phyloP scores from a whole-genome alignment of 2,329 filamentous ascomycete species.

The Claviceps africana region DNA sequence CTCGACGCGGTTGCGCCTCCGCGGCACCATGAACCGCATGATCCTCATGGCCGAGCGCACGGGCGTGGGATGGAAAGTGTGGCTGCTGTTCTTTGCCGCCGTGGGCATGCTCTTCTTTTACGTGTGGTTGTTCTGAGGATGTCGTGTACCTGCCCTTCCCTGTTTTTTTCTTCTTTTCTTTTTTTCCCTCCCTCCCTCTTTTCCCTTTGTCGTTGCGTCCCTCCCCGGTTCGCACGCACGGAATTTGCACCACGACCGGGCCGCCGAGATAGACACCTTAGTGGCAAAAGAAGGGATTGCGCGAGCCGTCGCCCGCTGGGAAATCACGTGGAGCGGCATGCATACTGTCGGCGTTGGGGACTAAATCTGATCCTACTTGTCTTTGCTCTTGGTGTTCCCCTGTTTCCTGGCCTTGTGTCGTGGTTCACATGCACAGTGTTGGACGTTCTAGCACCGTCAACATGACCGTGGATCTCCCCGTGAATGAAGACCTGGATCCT shows the following conservation, averaged over 20 bases:
- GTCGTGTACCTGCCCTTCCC: too few relatives aligned
- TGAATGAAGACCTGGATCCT: too few relatives aligned
- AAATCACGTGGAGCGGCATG: background rate
- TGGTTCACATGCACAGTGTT: background rate
- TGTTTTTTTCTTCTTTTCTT: background rate
- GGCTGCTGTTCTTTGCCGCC: constrained; percentile 76
- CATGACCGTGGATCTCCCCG: too few relatives aligned
- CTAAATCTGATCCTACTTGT: background rate
- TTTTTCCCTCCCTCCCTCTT: background rate
- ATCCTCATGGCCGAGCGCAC: constrained; percentile 86
- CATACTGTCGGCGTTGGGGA: background rate
- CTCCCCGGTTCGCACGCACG: too few relatives aligned
- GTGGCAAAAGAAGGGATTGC: too few relatives aligned
- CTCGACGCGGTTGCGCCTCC: constrained; percentile 61
- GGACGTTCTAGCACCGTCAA: too few relatives aligned
- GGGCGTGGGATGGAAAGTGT: constrained; percentile 91
- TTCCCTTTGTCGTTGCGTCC: too few relatives aligned
- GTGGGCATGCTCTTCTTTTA: constrained; percentile 77
- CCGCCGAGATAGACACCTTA: too few relatives aligned
- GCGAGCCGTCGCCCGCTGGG: background rate
- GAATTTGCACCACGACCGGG: too few relatives aligned
- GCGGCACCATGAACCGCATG: constrained; percentile 96
- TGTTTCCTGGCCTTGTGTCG: background rate
- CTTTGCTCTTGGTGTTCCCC: background rate
- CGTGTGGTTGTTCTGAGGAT: constrained; percentile 68